phyloP scores from a whole-genome alignment of 257 asterid species.

The Ballota nigra region DNA sequence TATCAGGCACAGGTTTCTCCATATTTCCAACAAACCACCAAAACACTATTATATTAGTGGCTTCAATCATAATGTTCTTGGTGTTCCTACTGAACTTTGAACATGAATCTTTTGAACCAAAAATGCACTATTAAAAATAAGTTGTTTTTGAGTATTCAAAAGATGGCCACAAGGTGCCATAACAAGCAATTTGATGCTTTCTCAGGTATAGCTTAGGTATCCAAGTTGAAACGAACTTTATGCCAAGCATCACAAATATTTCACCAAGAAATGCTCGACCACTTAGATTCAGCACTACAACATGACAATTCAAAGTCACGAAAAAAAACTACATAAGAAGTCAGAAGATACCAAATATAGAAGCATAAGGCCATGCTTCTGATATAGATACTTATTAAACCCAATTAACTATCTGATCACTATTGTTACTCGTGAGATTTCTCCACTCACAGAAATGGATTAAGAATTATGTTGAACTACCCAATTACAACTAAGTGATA shows the following conservation, averaged over 20 bases:
- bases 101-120: neutral
- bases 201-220: conserved; percentile 5
- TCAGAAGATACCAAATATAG: neutral
- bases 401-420: neutral
- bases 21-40: neutral
- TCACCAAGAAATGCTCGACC: conserved; percentile 10
- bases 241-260: neutral
- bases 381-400: neutral
- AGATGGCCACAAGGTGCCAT: neutral
- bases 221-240: neutral
- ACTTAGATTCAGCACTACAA: neutral
- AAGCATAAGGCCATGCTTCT: neutral
- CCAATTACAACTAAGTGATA: neutral
- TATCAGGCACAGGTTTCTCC: neutral
- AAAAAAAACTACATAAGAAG: neutral
- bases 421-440: neutral
- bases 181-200: neutral
- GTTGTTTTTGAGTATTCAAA: neutral
- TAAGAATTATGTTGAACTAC: neutral
- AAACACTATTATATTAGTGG: neutral
- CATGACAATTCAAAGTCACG: neutral
- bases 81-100: neutral
- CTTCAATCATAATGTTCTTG: neutral
- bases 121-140: neutral
- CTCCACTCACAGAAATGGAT: neutral